These are phyloP conservation scores for Teunomyces panamensis DNA, from an alignment of 805 yeast species.

Conservation along the genomic window DNA sequence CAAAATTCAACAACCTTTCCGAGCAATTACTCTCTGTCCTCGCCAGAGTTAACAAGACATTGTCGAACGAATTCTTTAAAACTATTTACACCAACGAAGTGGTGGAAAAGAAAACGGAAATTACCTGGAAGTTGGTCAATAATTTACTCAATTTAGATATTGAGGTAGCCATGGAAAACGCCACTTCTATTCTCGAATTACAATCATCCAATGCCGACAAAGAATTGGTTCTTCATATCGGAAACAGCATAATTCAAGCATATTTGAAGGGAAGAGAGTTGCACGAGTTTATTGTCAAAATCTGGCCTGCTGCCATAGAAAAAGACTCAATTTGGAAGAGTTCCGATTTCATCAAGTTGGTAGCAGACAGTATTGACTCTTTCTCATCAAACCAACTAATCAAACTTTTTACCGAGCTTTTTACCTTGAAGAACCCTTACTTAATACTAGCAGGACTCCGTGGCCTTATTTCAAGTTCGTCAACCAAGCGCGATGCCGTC, in stretches of 20 bases:
- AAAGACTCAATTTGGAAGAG: slow-evolving; percentile 21
- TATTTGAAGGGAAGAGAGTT: slow-evolving; percentile 59
- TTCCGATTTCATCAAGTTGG: slow-evolving; percentile 26
- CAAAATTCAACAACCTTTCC: slow-evolving; percentile 36
- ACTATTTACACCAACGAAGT: slow-evolving; percentile 35
- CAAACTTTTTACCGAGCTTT: slow-evolving; percentile 7
- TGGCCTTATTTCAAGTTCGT: slow-evolving; percentile 41
- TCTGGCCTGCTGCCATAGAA: slow-evolving; percentile 39
- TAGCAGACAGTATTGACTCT: slow-evolving; percentile 40
- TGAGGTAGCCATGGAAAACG: slow-evolving; percentile 51
- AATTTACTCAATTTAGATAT: slow-evolving; percentile 53
- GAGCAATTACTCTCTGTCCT: slow-evolving; percentile 46
- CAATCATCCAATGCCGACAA: slow-evolving; percentile 5
- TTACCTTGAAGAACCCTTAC: slow-evolving; percentile 2
- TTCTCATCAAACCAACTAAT: slow-evolving; percentile 48
- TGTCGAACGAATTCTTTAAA: slow-evolving; percentile 51
- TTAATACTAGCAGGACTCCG: slow-evolving; percentile 20
- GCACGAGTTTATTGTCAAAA: slow-evolving; percentile 39
- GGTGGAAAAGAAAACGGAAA: slow-evolving; percentile 7
- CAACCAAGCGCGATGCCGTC: slow-evolving; percentile 15
- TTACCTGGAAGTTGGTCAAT: slow-evolving; percentile 47
- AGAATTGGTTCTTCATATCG: slow-evolving; percentile 12
- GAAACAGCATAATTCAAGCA: slow-evolving; percentile 41
- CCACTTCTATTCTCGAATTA: slow-evolving; percentile 28
- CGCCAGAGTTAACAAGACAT: slow-evolving; percentile 48